phyloP scores from a whole-genome alignment of 2,329 filamentous ascomycete genomes.

The Ophiostoma tasmaniense region DNA sequence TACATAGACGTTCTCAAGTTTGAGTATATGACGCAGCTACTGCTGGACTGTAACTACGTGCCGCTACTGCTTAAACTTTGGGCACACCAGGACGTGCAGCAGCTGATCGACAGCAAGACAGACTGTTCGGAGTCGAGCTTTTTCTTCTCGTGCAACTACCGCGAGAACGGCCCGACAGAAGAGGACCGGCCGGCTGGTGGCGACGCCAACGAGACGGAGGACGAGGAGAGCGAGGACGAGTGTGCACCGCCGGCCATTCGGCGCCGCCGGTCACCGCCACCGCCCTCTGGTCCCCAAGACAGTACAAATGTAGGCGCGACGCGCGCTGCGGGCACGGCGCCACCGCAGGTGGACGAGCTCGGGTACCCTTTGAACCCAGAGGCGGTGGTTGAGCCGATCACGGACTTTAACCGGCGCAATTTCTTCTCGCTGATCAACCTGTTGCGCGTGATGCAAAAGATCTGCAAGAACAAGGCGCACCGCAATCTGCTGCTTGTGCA shows the following conservation, averaged over 20 bases:
- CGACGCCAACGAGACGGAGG: conserved; percentile 41
- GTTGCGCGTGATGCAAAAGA: conserved; percentile 91
- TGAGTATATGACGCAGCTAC: conserved; percentile 86
- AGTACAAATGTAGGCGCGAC: conserved; percentile 36
- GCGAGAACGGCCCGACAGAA: conserved; percentile 28
- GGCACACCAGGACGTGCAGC: conserved; percentile 87
- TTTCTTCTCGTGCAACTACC: conserved; percentile 79
- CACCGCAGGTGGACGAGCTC: conserved; percentile 70
- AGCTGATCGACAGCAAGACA: conserved; percentile 75
- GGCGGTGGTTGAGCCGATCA: conserved; percentile 68
- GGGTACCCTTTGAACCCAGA: conserved; percentile 64
- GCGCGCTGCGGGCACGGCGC: conserved; percentile 58
- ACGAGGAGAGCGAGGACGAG: conserved; percentile 60
- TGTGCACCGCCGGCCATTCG: conserved; percentile 77
- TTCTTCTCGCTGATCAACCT: conserved; percentile 96
- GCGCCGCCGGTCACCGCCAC: conserved; percentile 39
- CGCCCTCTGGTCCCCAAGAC: background rate
- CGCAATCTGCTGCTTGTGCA: conserved; percentile 87
- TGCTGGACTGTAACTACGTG: conserved; percentile 92
- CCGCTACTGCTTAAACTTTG: conserved; percentile 88
- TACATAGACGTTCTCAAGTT: conserved; percentile 78
- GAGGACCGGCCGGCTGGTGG: conserved; percentile 22
- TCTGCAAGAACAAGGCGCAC: conserved; percentile 92
- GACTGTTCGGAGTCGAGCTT: conserved; percentile 78
- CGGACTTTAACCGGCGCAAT: conserved; percentile 83